A percentile compares a stretch with the other conserved stretches of the same genome.
phyloP scores from a whole-genome alignment of 371 early-diverging fungal genomes.

The Mucor racemosus region DNA sequence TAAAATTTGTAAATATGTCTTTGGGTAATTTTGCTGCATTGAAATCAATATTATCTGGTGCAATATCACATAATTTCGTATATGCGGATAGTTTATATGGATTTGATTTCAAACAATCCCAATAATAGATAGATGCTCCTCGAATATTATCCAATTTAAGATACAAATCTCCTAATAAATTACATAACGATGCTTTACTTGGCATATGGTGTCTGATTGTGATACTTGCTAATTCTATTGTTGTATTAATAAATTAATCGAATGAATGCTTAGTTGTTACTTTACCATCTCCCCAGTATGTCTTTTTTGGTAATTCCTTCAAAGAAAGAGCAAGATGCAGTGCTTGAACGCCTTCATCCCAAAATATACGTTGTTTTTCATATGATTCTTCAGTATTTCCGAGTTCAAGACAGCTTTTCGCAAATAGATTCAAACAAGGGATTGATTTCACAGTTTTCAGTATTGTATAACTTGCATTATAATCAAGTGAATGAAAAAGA shows the following conservation, averaged over 20 bases:
- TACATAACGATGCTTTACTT: conserved; percentile 33
- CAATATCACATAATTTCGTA: conserved; percentile 46
- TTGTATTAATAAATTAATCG: no score
- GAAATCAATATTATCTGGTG: conserved; percentile 35
- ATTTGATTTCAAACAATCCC: conserved; percentile 28
- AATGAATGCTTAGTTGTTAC: no score
- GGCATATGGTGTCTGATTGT: conserved; percentile 38
- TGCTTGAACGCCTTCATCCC: conserved; percentile 54
- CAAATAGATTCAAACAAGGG: conserved; percentile 47
- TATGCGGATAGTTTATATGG: conserved; percentile 47
- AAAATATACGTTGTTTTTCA: conserved; percentile 43
- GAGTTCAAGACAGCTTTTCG: conserved; percentile 47
- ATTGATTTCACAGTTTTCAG: conserved; percentile 30
- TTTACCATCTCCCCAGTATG: conserved; percentile 54
- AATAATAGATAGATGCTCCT: conserved; percentile 29
- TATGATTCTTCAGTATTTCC: conserved; percentile 49
- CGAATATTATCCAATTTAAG: conserved; percentile 38
- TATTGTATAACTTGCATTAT: conserved; percentile 40
- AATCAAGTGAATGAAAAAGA: conserved; percentile 40
- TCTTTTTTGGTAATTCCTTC: conserved; percentile 13
- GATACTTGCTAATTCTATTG: conserved; percentile 43
- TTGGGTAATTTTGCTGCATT: conserved; percentile 19
- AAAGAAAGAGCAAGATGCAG: conserved; percentile 28
- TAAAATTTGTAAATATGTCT: conserved; percentile 35
- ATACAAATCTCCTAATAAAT: conserved; percentile 48